phyloP scores from a whole-genome alignment of 1,284 basidiomycete genomes.

The Pholiota adiposa region DNA sequence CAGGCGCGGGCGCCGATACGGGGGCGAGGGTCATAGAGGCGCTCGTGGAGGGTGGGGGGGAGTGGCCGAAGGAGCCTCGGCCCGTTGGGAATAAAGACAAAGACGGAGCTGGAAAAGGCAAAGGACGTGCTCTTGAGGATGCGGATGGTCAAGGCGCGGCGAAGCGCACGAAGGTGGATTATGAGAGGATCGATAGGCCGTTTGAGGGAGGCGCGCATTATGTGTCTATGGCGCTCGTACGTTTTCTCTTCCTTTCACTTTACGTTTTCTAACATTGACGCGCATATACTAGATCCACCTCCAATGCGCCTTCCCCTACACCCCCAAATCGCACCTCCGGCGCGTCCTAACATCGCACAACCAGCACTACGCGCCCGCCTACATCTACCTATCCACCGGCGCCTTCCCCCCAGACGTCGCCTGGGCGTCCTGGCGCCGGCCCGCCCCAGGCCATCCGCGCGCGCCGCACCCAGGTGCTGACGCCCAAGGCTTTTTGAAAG shows the following conservation, averaged over 20 bases:
- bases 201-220: neutral
- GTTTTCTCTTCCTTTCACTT: neutral
- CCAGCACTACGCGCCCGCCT: neutral
- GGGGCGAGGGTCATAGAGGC: neutral
- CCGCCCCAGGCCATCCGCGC: neutral
- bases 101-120: constrained; percentile 5
- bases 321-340: neutral
- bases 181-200: neutral
- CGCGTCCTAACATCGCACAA: neutral
- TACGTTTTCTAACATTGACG: neutral
- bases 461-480: neutral
- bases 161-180: neutral
- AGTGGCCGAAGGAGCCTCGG: too few relatives aligned
- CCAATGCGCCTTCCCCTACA: neutral
- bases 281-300: neutral
- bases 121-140: neutral
- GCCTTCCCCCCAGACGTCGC: neutral
- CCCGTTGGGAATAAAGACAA: neutral
- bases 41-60: neutral
- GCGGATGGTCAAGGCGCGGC: neutral
- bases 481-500: neutral
- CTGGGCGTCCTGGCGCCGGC: neutral
- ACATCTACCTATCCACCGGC: neutral
- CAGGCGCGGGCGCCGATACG: neutral
- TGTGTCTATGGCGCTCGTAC: neutral